phyloP scores from a whole-genome alignment of 306 rosid genomes.

The Castanea crenata region DNA sequence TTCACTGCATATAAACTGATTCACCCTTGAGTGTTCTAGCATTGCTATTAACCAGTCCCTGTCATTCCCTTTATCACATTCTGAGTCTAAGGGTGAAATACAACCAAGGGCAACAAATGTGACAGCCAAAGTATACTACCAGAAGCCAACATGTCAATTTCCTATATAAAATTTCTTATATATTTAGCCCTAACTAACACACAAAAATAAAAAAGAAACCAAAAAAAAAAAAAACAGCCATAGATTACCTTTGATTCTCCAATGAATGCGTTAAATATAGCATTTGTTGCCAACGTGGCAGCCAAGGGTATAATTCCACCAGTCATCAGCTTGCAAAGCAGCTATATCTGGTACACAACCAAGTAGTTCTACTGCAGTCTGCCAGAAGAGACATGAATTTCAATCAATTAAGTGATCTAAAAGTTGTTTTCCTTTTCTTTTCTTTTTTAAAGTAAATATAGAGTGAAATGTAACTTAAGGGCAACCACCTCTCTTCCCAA shows the following conservation, averaged over 20 bases:
- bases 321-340: conserved; percentile 88
- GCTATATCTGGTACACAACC: conserved; percentile 90
- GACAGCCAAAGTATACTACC: conserved; percentile 4
- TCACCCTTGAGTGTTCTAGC: neutral
- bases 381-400: conserved; percentile 37
- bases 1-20: neutral
- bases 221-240: neutral
- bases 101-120: conserved; percentile 8
- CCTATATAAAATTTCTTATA: neutral
- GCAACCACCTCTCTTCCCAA: conserved; percentile 79
- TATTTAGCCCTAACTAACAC: neutral
- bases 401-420: conserved; percentile 20
- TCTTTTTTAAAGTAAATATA: conserved; percentile 1
- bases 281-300: conserved; percentile 75
- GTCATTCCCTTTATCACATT: conserved; percentile 6
- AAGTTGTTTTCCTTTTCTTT: neutral
- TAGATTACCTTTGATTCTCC: conserved; percentile 83
- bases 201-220: neutral
- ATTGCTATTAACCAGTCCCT: neutral
- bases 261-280: conserved; percentile 79
- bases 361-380: conserved; percentile 78
- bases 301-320: conserved; percentile 89
- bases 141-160: conserved; percentile 8
- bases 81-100: conserved; percentile 10
- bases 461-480: conserved; percentile 14